Conservation (phyloP, 306 rosid genomes). For the Cucumis sativus region DNA sequence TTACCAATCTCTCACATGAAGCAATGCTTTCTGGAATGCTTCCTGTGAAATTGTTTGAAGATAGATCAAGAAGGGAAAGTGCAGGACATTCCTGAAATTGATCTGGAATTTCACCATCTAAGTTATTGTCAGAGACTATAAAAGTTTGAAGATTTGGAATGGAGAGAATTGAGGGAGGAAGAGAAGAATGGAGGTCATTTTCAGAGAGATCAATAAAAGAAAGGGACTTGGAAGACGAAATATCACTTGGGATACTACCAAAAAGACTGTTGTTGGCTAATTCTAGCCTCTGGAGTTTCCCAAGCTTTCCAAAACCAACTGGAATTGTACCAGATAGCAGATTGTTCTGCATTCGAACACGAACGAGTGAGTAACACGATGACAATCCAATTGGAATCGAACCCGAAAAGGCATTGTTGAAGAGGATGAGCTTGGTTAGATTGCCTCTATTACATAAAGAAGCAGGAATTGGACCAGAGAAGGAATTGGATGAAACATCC, state of each 20-base stretch:
- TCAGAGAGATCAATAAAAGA: conserved; percentile 81
- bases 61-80: conserved; percentile 70
- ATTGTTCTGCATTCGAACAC: conserved; percentile 86
- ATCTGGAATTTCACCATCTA: conserved; percentile 65
- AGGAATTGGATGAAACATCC: conserved; percentile 81
- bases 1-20: conserved; percentile 78
- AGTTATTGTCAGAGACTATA: conserved; percentile 53
- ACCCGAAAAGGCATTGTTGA: conserved; percentile 78
- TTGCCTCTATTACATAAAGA: conserved; percentile 59
- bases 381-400: conserved; percentile 57
- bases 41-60: conserved; percentile 60
- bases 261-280: conserved; percentile 81
- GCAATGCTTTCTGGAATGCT: conserved; percentile 70
- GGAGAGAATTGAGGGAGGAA: conserved; percentile 74
- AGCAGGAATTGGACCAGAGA: conserved; percentile 68
- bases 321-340: conserved; percentile 66
- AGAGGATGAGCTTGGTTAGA: conserved; percentile 91
- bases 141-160: conserved; percentile 67
- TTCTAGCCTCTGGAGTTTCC: conserved; percentile 80
- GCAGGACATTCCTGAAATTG: conserved; percentile 91
- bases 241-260: conserved; percentile 70
- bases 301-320: conserved; percentile 72
- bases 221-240: conserved; percentile 68
- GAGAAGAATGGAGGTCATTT: conserved; percentile 62
- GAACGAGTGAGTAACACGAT: conserved; percentile 53